phyloP scores from a whole-genome alignment of 2,329 filamentous ascomycete genomes.

The Bipolaris bicolor region DNA sequence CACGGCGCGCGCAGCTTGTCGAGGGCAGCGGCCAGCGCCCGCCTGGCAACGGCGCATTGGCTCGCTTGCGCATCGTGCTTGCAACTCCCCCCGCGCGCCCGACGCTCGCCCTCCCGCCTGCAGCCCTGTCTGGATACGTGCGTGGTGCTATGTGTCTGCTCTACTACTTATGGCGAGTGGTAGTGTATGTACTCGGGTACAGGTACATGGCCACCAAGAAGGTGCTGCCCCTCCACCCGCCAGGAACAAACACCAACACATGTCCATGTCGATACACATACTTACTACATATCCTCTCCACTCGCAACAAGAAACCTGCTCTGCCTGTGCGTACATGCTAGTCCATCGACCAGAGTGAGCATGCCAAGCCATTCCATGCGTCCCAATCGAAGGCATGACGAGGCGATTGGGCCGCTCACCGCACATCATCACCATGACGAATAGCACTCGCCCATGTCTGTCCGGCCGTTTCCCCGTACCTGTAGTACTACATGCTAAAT shows the following conservation, averaged over 20 bases:
- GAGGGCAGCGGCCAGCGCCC: slow-evolving; percentile 16
- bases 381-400: slow-evolving; percentile 2
- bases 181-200: too few relatives aligned
- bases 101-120: slow-evolving; percentile 23
- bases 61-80: slow-evolving; percentile 33
- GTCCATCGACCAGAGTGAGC: background rate
- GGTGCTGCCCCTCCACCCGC: too few relatives aligned
- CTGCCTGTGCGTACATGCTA: too few relatives aligned
- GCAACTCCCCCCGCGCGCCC: slow-evolving; percentile 21
- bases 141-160: too few relatives aligned
- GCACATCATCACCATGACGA: slow-evolving; percentile 15
- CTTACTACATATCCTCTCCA: background rate
- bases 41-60: slow-evolving; percentile 33
- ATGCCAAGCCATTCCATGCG: slow-evolving; percentile 5
- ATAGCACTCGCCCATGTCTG: background rate
- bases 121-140: slow-evolving; percentile 16
- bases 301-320: background rate
- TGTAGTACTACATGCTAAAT: too few relatives aligned
- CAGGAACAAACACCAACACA: background rate
- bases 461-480: background rate
- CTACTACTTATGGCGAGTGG: too few relatives aligned
- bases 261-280: background rate
- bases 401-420: slow-evolving; percentile 15
- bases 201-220: too few relatives aligned
- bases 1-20: slow-evolving; percentile 1